Evolutionary conservation across 805 yeast species (phyloP), one percentile per base, ranked within the genome.

Genomic region (Clavispora asparagi): DNA sequence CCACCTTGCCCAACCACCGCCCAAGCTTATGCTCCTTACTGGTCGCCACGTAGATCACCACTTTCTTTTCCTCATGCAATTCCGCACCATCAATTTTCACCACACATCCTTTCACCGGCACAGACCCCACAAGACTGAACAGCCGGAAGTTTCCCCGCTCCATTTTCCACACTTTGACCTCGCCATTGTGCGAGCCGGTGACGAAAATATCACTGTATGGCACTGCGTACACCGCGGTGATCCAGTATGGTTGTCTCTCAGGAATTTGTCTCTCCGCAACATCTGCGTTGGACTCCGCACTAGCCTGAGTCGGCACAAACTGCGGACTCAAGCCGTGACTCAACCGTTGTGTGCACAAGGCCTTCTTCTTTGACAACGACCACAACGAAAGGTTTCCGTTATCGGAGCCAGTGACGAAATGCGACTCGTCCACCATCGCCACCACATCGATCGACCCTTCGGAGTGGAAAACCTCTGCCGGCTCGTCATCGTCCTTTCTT

Each of bases 381-480:
- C 99, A 94, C 50, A 94, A 71, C n/a, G 87, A 70, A 29, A 94
- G 68, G 60, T 81, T 86, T 38, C 99, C 99, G 62, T 91, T 92
- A 62, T 94, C 99, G 13, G 96, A 84, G 5, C 98, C 98, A 1
- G 98, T 91, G 40, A 94, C 82, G 61, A 94, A 94, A 63, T 87
- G 90, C 26, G 90, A 80, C 65, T 91, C 96, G 65, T 94, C 99
- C 45, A 87, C 67, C 97, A 91, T 90, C 11, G 86, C 71, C 30
- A 91, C 94, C 59, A 87, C 84, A 57, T 92, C 98, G 44, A 92
- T 83, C 51, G 94, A 82, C 11, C 98, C 98, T 63, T 94, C 97
- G 38, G 80, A 70, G 53, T 71, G 77, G 56, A 79, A 76, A 14
- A 67, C 57, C 23, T 57, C 59, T 16, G 57, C 63, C 33, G 60